phyloP scores from a whole-genome alignment of 352 stramenopile species.

The Globisporangium barbulae region DNA sequence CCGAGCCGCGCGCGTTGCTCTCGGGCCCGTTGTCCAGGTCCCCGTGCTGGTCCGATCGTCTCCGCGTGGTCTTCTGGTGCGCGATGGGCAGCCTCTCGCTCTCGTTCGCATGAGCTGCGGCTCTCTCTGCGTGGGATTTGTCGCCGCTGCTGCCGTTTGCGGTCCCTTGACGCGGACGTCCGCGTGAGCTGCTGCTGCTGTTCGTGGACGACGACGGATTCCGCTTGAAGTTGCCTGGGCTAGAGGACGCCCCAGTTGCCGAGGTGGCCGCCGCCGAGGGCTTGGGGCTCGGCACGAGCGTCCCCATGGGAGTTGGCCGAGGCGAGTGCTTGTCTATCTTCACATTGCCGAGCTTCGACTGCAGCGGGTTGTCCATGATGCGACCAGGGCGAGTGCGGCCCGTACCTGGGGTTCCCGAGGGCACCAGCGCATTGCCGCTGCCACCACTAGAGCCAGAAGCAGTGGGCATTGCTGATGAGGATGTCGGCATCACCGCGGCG shows the following conservation, averaged over 20 bases:
- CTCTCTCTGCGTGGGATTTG: slow-evolving; percentile 44
- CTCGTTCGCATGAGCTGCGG: slow-evolving; percentile 38
- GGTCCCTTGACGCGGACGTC: slow-evolving; percentile 30
- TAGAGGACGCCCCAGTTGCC: slow-evolving; percentile 6
- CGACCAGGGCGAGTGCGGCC: slow-evolving; percentile 30
- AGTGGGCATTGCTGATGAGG: neutral
- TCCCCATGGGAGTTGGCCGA: slow-evolving; percentile 21
- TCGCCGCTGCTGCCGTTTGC: slow-evolving; percentile 21
- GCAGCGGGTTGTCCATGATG: slow-evolving; percentile 54
- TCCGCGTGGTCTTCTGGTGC: slow-evolving; percentile 40
- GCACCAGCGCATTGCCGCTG: slow-evolving; percentile 7
- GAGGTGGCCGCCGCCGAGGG: neutral
- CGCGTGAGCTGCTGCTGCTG: slow-evolving; percentile 28
- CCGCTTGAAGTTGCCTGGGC: slow-evolving; percentile 38
- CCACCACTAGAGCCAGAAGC: slow-evolving; percentile 9
- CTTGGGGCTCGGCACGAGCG: slow-evolving; percentile 27
- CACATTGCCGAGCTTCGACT: slow-evolving; percentile 26
- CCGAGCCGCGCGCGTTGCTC: slow-evolving; percentile 12
- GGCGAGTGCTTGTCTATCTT: slow-evolving; percentile 50
- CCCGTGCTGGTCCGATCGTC: slow-evolving; percentile 45
- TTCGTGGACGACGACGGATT: slow-evolving; percentile 33
- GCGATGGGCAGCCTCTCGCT: slow-evolving; percentile 42
- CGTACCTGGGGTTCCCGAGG: slow-evolving; percentile 30
- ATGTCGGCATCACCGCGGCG: slow-evolving; percentile 3
- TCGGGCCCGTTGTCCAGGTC: slow-evolving; percentile 18